Percentiles rank a stretch among this genome's conserved stretches.
Conservation (phyloP, 805 yeast species). For the Saccharomycopsis sp. region DNA sequence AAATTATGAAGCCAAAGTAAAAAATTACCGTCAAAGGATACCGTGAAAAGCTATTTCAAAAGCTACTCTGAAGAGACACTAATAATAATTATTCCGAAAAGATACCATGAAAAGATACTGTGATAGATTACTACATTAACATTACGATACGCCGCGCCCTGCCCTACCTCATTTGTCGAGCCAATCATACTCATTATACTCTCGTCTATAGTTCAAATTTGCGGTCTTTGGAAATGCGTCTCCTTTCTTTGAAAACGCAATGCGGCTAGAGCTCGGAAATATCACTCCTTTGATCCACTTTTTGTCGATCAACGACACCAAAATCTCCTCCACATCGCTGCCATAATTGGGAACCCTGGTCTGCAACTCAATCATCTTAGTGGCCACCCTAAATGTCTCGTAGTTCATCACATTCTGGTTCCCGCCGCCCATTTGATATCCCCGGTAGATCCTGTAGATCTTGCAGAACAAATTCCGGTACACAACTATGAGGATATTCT, state of each 20-base stretch:
- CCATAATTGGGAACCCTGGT: not conserved
- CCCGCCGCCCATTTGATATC: not conserved
- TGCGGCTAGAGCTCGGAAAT: constrained; percentile 6
- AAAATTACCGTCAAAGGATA: no score
- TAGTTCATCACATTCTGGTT: constrained; percentile 6
- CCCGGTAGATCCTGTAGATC: constrained; percentile 10
- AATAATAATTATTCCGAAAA: no score
- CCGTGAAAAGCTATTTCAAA: no score
- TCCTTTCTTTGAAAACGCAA: constrained; percentile 14
- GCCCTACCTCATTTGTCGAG: constrained; percentile 12
- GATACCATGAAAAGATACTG: no score
- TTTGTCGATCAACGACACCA: constrained; percentile 16
- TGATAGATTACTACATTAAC: not conserved
- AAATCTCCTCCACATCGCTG: constrained; percentile 15
- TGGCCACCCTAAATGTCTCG: constrained; percentile 6
- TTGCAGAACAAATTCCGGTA: constrained; percentile 14
- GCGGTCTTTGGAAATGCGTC: constrained; percentile 14
- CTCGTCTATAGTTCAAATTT: not conserved
- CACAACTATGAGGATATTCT: not conserved
- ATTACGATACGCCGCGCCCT: not conserved
- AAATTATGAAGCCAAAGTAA: no score
- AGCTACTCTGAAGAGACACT: no score
- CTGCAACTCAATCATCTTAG: not conserved
- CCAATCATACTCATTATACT: constrained; percentile 16
- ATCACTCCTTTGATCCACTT: constrained; percentile 18